Percentiles rank a stretch among this genome's conserved stretches.
phyloP scores from a whole-genome alignment of 176 grass and related monocot species.

The Cenchrus purpureus region DNA sequence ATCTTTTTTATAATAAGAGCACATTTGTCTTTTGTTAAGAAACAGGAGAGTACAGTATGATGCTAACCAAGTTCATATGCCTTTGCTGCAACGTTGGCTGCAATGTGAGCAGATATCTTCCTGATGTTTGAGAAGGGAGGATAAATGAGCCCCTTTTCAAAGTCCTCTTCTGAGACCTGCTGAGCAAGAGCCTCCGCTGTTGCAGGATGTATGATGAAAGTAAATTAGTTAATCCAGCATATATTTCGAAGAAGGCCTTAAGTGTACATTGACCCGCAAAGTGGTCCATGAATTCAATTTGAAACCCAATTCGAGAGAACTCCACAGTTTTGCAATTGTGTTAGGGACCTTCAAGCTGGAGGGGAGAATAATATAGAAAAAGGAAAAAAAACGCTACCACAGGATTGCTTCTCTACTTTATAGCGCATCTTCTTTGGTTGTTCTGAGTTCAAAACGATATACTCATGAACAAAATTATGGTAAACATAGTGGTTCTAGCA shows the following conservation, averaged over 20 bases:
- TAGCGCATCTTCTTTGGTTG: conserved; percentile 4
- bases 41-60: background rate
- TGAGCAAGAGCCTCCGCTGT: conserved; percentile 86
- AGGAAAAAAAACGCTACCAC: background rate
- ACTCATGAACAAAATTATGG: background rate
- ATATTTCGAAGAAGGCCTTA: background rate
- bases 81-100: conserved; percentile 85
- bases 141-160: conserved; percentile 71
- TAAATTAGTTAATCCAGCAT: conserved; percentile 4
- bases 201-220: background rate
- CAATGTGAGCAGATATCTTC: conserved; percentile 84
- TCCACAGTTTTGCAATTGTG: background rate
- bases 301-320: background rate
- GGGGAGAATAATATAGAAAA: background rate
- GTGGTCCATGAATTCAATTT: background rate
- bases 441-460: conserved; percentile 9
- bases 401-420: conserved; percentile 25
- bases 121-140: conserved; percentile 93
- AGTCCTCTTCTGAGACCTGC: conserved; percentile 74
- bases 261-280: background rate
- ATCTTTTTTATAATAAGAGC: background rate
- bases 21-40: background rate
- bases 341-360: background rate
- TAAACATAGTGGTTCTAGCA: background rate
- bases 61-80: conserved; percentile 83